Evolutionary conservation across 495 filamentous ascomycete species (phyloP), one percentile per base, ranked within the genome.

Genomic region (Extremus antarcticus): DNA sequence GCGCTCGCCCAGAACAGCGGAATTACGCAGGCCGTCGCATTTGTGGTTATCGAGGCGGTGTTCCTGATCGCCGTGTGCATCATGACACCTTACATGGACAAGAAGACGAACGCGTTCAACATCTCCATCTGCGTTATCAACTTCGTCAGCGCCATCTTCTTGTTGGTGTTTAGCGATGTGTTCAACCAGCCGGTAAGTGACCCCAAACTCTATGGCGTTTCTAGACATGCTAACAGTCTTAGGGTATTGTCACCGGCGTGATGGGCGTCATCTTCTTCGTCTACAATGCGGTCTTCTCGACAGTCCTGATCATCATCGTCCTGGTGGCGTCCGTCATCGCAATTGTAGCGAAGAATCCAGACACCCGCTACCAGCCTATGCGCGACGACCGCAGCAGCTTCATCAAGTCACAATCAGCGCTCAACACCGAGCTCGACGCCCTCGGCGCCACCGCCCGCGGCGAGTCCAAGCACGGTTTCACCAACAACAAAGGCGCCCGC

Each of bases 21-120:
- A n/a, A 81, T 79, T 13, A 81, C 83, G 20, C 91, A 96, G 66
- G 90, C 91, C 8, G 77, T 97, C 46, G 87, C 84, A 1, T 71
- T 96, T 56, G 76, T 97, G 47, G 69, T 98, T 40, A 83, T 97
- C 56, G 92, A 98, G 73, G 85, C 86, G 0, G 80, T 64, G 24
- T 83, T 87, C 62, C 76, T 98, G 59, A 84, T 97, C 62, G 79
- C 67, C 25, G 82, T 88, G 32, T 85, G 80, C 58, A 81, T 94
- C 43, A 72, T 95, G 62, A 83, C 88, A 40, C 92, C 92, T 7
- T 98, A 89, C 83, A 97, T 98, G 92, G 92, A 98, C 75, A 97
- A 95, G 80, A 92, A 90, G 72, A 96, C 91, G 56, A 98, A 98
- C 68, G 80, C 83, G 48, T 94, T 94, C 78, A 97, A 97, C 73